phyloP scores from a whole-genome alignment of 768 basidiomycete genomes.

The Phylloporus scabripes region DNA sequence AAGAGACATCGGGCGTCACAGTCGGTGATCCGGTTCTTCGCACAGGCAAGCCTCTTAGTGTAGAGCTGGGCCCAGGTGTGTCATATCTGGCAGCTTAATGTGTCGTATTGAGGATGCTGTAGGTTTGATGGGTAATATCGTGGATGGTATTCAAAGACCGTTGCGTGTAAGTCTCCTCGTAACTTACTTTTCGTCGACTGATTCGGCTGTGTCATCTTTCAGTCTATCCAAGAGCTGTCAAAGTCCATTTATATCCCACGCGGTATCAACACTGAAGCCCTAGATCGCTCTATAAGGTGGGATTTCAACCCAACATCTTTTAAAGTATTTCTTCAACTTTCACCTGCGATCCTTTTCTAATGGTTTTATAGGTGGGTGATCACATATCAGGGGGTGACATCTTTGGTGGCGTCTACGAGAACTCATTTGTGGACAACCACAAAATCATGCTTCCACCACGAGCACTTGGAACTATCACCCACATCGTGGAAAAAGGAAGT shows the following conservation, averaged over 20 bases:
- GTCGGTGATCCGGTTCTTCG: slow-evolving; percentile 97
- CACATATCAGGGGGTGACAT: slow-evolving; percentile 97
- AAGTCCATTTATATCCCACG: slow-evolving; percentile 99
- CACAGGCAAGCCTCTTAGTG: slow-evolving; percentile 96
- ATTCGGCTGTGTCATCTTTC: slow-evolving; percentile 10
- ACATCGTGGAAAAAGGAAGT: slow-evolving; percentile 89
- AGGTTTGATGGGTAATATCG: slow-evolving; percentile 99
- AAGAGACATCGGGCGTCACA: slow-evolving; percentile 98
- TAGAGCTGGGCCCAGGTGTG: slow-evolving; percentile 94
- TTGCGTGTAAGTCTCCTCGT: slow-evolving; percentile 54
- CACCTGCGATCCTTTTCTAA: slow-evolving; percentile 7
- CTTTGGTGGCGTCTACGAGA: slow-evolving; percentile 93
- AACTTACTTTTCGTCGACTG: slow-evolving; percentile 1
- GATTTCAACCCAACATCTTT: slow-evolving; percentile 84
- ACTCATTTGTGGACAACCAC: slow-evolving; percentile 93
- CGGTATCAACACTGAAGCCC: slow-evolving; percentile 95
- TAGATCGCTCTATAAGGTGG: slow-evolving; percentile 87
- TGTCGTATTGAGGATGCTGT: slow-evolving; percentile 2
- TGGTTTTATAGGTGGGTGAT: slow-evolving; percentile 69
- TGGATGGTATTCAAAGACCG: slow-evolving; percentile 95
- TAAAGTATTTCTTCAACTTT: slow-evolving; percentile 44
- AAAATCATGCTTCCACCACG: slow-evolving; percentile 96
- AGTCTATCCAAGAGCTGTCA: slow-evolving; percentile 92
- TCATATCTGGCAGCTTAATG: neutral
- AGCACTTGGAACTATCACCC: slow-evolving; percentile 90